phyloP scores from a whole-genome alignment of 768 basidiomycete species.

The Auricularia sp. region DNA sequence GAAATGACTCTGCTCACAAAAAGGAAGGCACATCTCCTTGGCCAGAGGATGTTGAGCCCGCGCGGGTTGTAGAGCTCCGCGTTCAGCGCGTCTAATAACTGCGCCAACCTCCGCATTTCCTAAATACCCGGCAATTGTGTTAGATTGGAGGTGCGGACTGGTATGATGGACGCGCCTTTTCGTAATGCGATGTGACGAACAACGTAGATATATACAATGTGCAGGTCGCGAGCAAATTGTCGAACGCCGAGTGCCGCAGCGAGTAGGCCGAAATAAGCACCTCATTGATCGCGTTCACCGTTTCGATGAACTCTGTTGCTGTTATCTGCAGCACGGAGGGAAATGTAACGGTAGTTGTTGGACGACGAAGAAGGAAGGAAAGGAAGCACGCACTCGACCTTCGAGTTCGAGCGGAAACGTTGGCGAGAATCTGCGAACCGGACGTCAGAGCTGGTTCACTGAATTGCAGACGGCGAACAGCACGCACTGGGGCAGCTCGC shows the following conservation, averaged over 20 bases:
- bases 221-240: conserved; percentile 70
- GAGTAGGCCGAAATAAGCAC: conserved; percentile 81
- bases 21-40: conserved; percentile 73
- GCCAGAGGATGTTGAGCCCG: conserved; percentile 83
- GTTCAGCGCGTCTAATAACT: conserved; percentile 60
- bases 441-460: background rate
- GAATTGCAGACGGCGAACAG: background rate
- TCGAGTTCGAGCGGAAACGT: conserved; percentile 89
- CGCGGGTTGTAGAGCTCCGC: conserved; percentile 66
- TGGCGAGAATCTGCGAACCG: conserved; percentile 48
- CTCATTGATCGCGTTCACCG: conserved; percentile 86
- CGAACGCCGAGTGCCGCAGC: conserved; percentile 54
- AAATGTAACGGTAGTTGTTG: background rate
- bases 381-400: conserved; percentile 56
- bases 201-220: conserved; percentile 72
- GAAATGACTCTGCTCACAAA: conserved; percentile 54
- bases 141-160: too few species aligned
- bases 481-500: conserved; percentile 64
- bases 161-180: conserved; percentile 42
- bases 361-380: background rate
- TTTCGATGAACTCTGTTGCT: conserved; percentile 80
- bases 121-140: conserved; percentile 20
- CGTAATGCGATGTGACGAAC: conserved; percentile 66
- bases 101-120: conserved; percentile 67
- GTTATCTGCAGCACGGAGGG: conserved; percentile 50